Evolutionary conservation across 2,329 filamentous ascomycete species (phyloP), one percentile per base, ranked within the genome.

Genomic region (Pseudogymnoascus sp.): DNA sequence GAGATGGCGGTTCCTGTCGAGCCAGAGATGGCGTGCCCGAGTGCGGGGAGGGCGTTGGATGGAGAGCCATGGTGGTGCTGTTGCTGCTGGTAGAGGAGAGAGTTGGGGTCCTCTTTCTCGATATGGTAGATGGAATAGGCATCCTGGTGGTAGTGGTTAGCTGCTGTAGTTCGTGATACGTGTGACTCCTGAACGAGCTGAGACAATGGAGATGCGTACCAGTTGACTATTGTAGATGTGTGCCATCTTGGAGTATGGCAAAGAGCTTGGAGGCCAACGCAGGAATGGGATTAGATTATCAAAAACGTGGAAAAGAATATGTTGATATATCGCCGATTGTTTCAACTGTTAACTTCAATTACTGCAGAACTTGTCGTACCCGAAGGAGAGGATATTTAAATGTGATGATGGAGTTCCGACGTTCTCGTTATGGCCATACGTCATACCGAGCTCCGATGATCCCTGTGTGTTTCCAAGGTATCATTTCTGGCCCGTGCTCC

Each of bases 21-120:
- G 60, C 92, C 92, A 3, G 91, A 91, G 33, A 90, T 74, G 61
- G 90, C 92, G 77, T 96, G 91, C 48, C 90, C 88, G 7, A 96
- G 78, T 35, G 90, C 89, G 59, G 89, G 88, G 4, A 94, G 81
- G 40, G 68, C 69, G 55, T 72, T 63, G 29, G 70, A 67, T n/a
- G 64, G 63, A 6, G 69, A 68, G 12, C 66, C 62, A 3, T 64
- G 10, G 10, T 40, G 60, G 13, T 63, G 48, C 37, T 79, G 76
- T 48, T 76, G 74, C 12, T 70, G 66, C 64, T 76, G 69, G 58
- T 77, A 75, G 65, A 76, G 77, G 35, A 76, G 68, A 5, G 73
- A 71, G 64, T 77, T 77, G 8, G 74, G 75, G 65, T 55, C 48
- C 77, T 75, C 74, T 75, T 45, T 31, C 37, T 59, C 25, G 29